phyloP scores from a whole-genome alignment of 768 basidiomycete genomes.

The Trametes sanguinea region DNA sequence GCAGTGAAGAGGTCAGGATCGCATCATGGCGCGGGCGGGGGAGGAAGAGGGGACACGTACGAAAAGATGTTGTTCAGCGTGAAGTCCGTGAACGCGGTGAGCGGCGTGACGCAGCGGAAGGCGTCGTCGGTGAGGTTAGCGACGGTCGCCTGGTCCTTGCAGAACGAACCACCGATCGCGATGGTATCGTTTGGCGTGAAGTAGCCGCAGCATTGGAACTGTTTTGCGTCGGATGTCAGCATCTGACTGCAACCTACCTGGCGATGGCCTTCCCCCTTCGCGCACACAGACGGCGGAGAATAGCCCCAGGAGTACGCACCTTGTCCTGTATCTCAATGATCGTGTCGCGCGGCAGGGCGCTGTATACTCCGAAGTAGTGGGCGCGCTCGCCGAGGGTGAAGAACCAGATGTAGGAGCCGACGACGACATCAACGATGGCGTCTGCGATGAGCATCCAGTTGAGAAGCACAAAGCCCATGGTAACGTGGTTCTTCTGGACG shows the following conservation, averaged over 20 bases:
- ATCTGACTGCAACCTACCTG: too few relatives aligned
- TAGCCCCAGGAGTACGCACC: constrained; percentile 45
- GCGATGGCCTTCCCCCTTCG: too few relatives aligned
- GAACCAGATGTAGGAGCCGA: constrained; percentile 82
- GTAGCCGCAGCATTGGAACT: constrained; percentile 89
- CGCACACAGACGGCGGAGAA: too few relatives aligned
- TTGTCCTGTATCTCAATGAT: constrained; percentile 69
- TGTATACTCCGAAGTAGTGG: constrained; percentile 65
- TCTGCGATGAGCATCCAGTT: constrained; percentile 76
- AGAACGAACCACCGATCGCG: constrained; percentile 57
- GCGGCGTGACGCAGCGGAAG: constrained; percentile 68
- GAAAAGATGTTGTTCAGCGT: constrained; percentile 84
- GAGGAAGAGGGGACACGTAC: constrained; percentile 44
- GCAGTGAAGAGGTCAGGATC: constrained; percentile 2
- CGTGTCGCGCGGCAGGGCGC: constrained; percentile 43
- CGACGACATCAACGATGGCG: constrained; percentile 55
- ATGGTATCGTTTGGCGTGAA: constrained; percentile 56
- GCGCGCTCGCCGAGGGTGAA: constrained; percentile 71
- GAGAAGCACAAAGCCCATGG: constrained; percentile 67
- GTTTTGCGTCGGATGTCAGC: background rate
- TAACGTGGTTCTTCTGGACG: constrained; percentile 68
- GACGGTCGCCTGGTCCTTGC: constrained; percentile 43
- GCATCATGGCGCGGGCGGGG: background rate
- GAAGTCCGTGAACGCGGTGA: constrained; percentile 67
- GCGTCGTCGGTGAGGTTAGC: constrained; percentile 39